phyloP scores from a whole-genome alignment of 495 filamentous ascomycete genomes.

The Neurospora cerealis region DNA sequence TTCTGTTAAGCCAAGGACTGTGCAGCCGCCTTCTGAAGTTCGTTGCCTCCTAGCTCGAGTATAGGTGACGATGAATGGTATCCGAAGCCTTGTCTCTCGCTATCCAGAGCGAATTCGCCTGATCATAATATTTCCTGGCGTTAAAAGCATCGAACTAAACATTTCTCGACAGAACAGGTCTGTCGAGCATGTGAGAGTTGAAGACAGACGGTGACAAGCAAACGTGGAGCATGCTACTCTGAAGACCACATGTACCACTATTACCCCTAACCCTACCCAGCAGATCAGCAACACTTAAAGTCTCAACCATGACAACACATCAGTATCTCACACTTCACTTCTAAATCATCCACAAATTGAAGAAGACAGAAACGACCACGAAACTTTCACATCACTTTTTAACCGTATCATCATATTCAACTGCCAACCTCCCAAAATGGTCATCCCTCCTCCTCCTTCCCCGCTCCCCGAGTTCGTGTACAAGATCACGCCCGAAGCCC shows the following conservation, averaged over 20 bases:
- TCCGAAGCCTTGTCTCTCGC: not conserved
- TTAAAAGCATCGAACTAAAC: not conserved
- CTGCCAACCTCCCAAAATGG: constrained; percentile 1
- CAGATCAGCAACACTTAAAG: not conserved
- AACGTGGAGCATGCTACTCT: not conserved
- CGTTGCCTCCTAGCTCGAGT: not conserved
- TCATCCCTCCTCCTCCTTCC: constrained; percentile 11
- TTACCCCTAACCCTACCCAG: not conserved
- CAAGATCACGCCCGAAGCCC: constrained; percentile 38
- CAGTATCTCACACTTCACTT: not conserved
- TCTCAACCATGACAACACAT: not conserved
- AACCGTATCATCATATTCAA: not conserved
- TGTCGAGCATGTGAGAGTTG: not conserved
- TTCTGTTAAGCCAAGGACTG: not conserved
- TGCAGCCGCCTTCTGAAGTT: not conserved
- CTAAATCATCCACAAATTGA: no score
- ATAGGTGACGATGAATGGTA: not conserved
- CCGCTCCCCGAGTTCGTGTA: constrained; percentile 39
- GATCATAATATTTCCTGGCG: no score
- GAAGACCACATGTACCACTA: not conserved
- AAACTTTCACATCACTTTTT: no score
- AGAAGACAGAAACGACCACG: no score
- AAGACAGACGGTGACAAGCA: not conserved
- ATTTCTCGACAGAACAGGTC: not conserved
- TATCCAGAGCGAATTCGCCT: no score